Evolutionary conservation across 345 rosid species (phyloP), one percentile per base, ranked within the genome.

Genomic region (Pelargonium nanum): DNA sequence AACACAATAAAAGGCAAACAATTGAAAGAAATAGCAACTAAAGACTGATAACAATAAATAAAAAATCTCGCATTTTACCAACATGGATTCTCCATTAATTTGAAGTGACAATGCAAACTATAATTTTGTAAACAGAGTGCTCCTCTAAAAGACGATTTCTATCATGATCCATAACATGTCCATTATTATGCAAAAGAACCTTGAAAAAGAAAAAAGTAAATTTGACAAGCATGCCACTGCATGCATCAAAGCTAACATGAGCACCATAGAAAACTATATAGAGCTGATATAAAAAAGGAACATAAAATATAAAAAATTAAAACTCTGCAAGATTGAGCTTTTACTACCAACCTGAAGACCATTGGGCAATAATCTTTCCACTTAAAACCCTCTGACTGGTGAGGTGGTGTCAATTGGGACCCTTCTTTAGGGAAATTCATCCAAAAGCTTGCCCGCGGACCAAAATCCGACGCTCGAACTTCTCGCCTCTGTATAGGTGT

Each of bases 361-460:
- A 93, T 93, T 23, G 99, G 97, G 70, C 99, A 93, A 69, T 89
- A 93, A 68, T 93, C 99, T 71, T 93, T 93, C 97, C 99, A 93
- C 70, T 83, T 93, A 66, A 93, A 93, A 70, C 81, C 99, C 50
- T 87, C 97, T 0, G 97, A 89, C 63, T 73, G 96, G 64, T 93
- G 99, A 65, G 97, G 77, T 61, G 96, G 99, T 28, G 99, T 89
- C 75, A 87, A 67, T 44, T 85, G 88, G 51, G 97, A 93, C 19
- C 99, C 99, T 64, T 71, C 89, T 74, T 82, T 84, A 17, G 96
- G 99, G 69, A 93, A 93, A 67, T 73, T 72, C 97, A 93, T 93
- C 99, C 96, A 93, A 74, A 93, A 93, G 82, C 97, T 93, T 53
- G 99, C 99, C 60, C 71, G 77, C 19, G 90, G 83, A 73, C 99